phyloP scores from a whole-genome alignment of 495 filamentous ascomycete genomes.

The Penicillium tannophilum region DNA sequence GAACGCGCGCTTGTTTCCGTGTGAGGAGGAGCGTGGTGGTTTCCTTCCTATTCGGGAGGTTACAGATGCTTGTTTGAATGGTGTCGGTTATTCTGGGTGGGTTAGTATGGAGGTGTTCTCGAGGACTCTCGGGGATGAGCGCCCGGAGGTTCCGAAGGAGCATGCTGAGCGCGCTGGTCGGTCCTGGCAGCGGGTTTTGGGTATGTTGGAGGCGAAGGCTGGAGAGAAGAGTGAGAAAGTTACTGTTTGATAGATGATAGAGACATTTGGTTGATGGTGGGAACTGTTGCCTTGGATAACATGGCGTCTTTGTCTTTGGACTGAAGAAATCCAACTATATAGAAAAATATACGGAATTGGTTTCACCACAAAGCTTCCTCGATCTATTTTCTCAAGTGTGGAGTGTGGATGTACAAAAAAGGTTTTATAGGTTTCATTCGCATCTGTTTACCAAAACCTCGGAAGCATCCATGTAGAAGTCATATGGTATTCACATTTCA shows the following conservation, averaged over 20 bases:
- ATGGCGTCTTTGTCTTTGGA: too few relatives aligned
- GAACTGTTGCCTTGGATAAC: too few relatives aligned
- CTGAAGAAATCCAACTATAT: too few relatives aligned
- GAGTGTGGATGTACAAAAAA: too few relatives aligned
- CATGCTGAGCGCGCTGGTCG: slow-evolving; percentile 62
- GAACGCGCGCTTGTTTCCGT: slow-evolving; percentile 71
- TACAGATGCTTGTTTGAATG: slow-evolving; percentile 56
- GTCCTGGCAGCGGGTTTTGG: slow-evolving; percentile 53
- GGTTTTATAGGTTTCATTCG: too few relatives aligned
- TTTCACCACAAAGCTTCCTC: too few relatives aligned
- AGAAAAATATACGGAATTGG: too few relatives aligned
- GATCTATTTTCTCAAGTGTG: too few relatives aligned
- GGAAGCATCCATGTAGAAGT: too few relatives aligned
- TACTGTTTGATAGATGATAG: not conserved
- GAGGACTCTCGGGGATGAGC: slow-evolving; percentile 54
- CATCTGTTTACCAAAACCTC: too few relatives aligned
- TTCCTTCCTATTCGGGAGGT: slow-evolving; percentile 61
- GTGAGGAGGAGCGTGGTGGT: slow-evolving; percentile 62
- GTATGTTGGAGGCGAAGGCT: slow-evolving; percentile 9
- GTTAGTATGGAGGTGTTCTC: slow-evolving; percentile 76
- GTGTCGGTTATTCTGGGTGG: slow-evolving; percentile 68
- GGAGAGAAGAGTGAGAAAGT: not conserved
- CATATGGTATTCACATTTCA: not conserved
- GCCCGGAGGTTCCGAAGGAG: slow-evolving; percentile 55
- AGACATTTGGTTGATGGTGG: not conserved